A percentile compares a stretch with the other conserved stretches of the same genome.
Evolutionary conservation across 208 protist species (phyloP).

Genomic region (Angomonas ambiguus): DNA sequence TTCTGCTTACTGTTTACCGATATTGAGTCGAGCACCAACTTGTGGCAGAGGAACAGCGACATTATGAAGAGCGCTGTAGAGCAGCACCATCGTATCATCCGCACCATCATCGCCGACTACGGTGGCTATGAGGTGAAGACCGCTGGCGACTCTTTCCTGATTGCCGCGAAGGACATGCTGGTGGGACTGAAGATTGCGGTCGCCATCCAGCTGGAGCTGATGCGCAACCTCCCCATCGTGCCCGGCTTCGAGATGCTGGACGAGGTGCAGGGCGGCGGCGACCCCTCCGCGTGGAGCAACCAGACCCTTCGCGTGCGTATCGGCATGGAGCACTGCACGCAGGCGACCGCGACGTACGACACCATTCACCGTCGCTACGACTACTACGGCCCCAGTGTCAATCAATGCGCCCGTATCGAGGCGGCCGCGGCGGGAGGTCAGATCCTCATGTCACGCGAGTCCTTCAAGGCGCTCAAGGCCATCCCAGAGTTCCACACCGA

Average conservation of each 20-base stretch:
- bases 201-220: constrained; percentile 66
- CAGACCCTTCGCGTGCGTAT: constrained; percentile 56
- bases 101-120: constrained; percentile 50
- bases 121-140: constrained; percentile 81
- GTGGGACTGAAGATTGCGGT: constrained; percentile 65
- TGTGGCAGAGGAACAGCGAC: constrained; percentile 60
- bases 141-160: constrained; percentile 79
- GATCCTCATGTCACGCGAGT: constrained; percentile 68
- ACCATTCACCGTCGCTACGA: constrained; percentile 67
- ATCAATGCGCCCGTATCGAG: constrained; percentile 75
- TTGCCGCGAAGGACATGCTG: constrained; percentile 55
- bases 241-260: constrained; percentile 56
- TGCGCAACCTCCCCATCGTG: constrained; percentile 50
- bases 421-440: constrained; percentile 67
- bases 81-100: constrained; percentile 63
- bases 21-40: constrained; percentile 63
- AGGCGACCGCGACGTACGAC: constrained; percentile 58
- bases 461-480: constrained; percentile 50
- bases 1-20: constrained; percentile 75
- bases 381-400: constrained; percentile 88
- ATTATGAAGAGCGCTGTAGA: constrained; percentile 55
- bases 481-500: constrained; percentile 55
- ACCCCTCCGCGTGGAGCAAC: constrained; percentile 30
- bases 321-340: constrained; percentile 68
- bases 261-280: constrained; percentile 40